These are phyloP conservation scores for Boechera stricta DNA, from an alignment of 345 rosid genomes.

Conservation along the genomic window DNA sequence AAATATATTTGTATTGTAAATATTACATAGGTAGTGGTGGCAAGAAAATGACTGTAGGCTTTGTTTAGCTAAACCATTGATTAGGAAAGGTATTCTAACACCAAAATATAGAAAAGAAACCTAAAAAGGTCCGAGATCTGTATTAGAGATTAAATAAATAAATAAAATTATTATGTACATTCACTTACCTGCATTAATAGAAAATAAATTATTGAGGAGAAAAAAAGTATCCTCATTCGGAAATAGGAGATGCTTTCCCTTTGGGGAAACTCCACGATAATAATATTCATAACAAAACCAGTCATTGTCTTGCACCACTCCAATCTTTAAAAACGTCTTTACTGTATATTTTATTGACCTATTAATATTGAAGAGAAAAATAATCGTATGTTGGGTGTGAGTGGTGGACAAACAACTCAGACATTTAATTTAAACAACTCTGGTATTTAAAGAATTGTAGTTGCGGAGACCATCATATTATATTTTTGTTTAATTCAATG, in stretches of 20 bases:
- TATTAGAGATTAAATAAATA: neutral
- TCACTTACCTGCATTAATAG: slow-evolving; percentile 32
- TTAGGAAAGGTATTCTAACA: slow-evolving; percentile 23
- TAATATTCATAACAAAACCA: slow-evolving; percentile 41
- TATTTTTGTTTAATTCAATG: slow-evolving; percentile 19
- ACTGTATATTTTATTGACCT: slow-evolving; percentile 32
- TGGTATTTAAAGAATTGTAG: slow-evolving; percentile 16
- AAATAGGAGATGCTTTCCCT: slow-evolving; percentile 46
- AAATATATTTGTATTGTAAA: slow-evolving; percentile 12
- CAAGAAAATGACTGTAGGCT: slow-evolving; percentile 32
- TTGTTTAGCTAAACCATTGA: slow-evolving; percentile 29
- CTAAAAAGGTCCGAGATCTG: slow-evolving; percentile 36
- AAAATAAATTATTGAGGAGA: slow-evolving; percentile 18
- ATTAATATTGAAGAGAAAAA: slow-evolving; percentile 3
- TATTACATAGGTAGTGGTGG: slow-evolving; percentile 8
- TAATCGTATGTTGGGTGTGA: slow-evolving; percentile 49
- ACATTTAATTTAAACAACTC: slow-evolving; percentile 40
- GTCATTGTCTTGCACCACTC: slow-evolving; percentile 49
- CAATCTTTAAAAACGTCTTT: slow-evolving; percentile 21
- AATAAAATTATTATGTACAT: slow-evolving; percentile 20
- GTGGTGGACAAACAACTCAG: slow-evolving; percentile 51
- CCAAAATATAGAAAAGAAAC: slow-evolving; percentile 29
- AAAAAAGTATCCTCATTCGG: slow-evolving; percentile 41
- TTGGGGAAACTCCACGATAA: slow-evolving; percentile 46
- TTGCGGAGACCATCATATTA: slow-evolving; percentile 26